phyloP scores from a whole-genome alignment of 441 rosid species.

The Pelargonium cotyledonis region DNA sequence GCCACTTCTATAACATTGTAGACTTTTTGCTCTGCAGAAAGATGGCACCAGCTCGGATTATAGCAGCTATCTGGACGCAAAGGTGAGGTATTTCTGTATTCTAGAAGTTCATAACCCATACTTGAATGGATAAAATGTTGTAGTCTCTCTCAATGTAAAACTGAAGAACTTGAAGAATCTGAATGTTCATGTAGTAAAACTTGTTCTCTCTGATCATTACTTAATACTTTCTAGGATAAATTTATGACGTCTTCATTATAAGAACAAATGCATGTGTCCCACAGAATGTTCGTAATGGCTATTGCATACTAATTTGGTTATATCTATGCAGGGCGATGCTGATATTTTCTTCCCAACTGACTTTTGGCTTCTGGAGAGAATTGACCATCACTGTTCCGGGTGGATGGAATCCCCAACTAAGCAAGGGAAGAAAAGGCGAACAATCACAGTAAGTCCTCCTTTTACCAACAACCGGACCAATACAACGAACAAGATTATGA shows the following conservation, averaged over 20 bases:
- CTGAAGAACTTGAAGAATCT: no score
- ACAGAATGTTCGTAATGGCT: not conserved
- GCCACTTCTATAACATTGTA: constrained; percentile 16
- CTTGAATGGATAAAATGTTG: no score
- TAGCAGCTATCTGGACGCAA: constrained; percentile 75
- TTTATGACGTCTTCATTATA: no score
- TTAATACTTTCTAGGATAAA: no score
- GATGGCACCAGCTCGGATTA: constrained; percentile 81
- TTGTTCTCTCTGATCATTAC: no score
- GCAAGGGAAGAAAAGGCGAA: constrained; percentile 74
- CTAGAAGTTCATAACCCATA: no score
- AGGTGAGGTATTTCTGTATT: constrained; percentile 38
- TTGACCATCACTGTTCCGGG: constrained; percentile 89
- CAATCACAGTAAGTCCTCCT: constrained; percentile 58
- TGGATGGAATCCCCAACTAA: constrained; percentile 55
- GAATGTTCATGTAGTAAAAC: no score
- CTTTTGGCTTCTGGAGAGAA: constrained; percentile 77
- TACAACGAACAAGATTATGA: not conserved
- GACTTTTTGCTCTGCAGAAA: constrained; percentile 49
- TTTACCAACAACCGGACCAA: not conserved
- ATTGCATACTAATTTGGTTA: not conserved
- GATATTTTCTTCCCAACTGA: constrained; percentile 94
- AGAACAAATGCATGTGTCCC: not conserved
- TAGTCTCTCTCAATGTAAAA: no score
- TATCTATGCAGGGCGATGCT: constrained; percentile 73